Evolutionary conservation across 805 yeast genomes (phyloP), one percentile per base, ranked within the genome.

Genomic region (Hanseniaspora clermontiae): DNA sequence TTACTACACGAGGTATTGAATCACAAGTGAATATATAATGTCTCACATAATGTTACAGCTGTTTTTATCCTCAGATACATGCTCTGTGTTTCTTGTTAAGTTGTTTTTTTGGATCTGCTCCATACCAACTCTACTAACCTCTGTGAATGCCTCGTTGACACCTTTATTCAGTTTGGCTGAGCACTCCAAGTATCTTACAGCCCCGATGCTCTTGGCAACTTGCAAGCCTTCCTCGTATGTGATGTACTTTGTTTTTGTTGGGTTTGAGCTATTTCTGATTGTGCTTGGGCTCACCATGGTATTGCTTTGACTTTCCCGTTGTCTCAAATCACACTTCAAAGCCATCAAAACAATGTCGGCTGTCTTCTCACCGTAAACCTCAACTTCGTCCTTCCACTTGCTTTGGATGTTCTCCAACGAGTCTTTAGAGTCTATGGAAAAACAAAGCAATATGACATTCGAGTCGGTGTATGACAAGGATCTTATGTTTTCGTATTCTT

Each of bases 61-160:
- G 47, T 67, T 65, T 14, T 67, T 64, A 27, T 20, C 9, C 49
- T 61, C 58, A 8, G n/a, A n/a, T n/a, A 66, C 68, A n/a, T 66
- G 65, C 55, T 74, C 77, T 56, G 50, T 32, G 20, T 31, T 29
- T 12, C n/a, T n/a, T 10, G 3, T 14, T n/a, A n/a, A 12, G 12
- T 39, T 40, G 11, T 39, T 11, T 10, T 39, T 40, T 46, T 37
- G 46, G 15, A 39, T 54, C 19, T 12, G 75, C 77, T 60, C 73
- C 72, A 51, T 80, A 81, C 55, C 97, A 65, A 95, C 90, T 68
- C 98, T 82, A 8, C 97, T 96, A 46, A 97, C 98, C 72, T 93
- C 98, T 0, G 97, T 89, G 68, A 93, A 93, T 10, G 97, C 97
- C 72, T 93, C 98, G 66, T 95, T 93, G n/a, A 93, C 98, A 61